Evolutionary conservation across 202 grass and related monocot genomes (phyloP), one percentile per base, ranked within the genome.

Genomic region (Bolboschoenoplectus hybrid): DNA sequence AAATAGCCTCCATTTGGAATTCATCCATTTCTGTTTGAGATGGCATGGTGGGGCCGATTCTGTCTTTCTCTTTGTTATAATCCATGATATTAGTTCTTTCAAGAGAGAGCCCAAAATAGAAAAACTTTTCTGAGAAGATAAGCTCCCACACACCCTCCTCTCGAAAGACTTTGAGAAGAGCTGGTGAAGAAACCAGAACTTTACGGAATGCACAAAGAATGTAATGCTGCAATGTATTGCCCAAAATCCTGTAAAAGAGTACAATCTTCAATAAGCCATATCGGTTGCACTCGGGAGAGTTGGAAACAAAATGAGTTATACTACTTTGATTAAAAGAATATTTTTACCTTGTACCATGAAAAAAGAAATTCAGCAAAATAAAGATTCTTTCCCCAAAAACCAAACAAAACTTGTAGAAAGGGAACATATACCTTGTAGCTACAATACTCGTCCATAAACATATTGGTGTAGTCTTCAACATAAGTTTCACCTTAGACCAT

Each of bases 61-160:
- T 80, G 57, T 84, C 17, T 34, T 79, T 80, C 86, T 81, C 86
- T 66, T 87, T 86, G 47, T 77, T 85, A 36, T 81, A 45, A 88
- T 70, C 81, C 71, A 60, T 81, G 85, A 58, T 87, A 82, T 85
- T 63, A 43, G 71, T 88, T 16, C 81, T 80, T 12, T 92, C 81
- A 57, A 81, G 51, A 86, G 89, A 83, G 72, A 84, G 80, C 13
- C 91, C 93, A 86, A 98, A 94, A 87, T 94, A 98, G 82, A 98
- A 98, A 85, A 98, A 88, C 84, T 92, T 98, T 77, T 96, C 93
- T 3, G 96, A 98, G 83, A 98, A 98, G 86, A 98, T 89, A 62
- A 98, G 82, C 68, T 94, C 92, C 96, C 96, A 98, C 74, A 98
- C 89, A 80, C 91, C 91, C 84, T 98, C 96, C 63, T 86, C 87